Percentiles rank a stretch among this genome's conserved stretches.
Conservation (phyloP, 148 eudicot species). For the Cornus controversa region DNA sequence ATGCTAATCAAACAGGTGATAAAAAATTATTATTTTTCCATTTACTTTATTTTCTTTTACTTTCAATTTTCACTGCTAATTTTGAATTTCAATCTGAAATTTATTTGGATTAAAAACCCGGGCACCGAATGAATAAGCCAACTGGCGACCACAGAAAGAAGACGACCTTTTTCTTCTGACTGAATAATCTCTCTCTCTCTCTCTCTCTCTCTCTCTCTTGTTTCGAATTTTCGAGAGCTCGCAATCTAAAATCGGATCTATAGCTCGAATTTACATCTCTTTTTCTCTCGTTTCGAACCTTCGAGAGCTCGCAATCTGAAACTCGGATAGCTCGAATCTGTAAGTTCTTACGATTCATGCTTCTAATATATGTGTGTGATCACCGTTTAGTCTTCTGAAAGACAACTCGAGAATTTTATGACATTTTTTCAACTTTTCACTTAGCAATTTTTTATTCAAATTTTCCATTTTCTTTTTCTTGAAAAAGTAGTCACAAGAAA, state of each 20-base stretch:
- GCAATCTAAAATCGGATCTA: neutral
- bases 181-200: neutral
- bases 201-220: neutral
- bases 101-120: no score
- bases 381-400: neutral
- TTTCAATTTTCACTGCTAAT: no score
- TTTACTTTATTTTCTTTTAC: no score
- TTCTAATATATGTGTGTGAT: neutral
- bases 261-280: neutral
- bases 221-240: slow-evolving; percentile 7
- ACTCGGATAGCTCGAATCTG: neutral
- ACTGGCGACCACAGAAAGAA: neutral
- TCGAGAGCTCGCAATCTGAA: neutral
- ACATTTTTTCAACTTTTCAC: neutral
- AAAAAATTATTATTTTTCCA: no score
- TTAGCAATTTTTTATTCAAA: neutral
- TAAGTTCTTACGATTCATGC: neutral
- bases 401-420: neutral
- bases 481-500: neutral
- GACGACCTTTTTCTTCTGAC: neutral
- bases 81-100: no score
- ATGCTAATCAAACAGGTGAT: no score
- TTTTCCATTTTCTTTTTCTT: no score
- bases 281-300: slow-evolving; percentile 1
- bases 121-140: neutral